A percentile compares a stretch with the other conserved stretches of the same genome.
Conservation (phyloP, 768 basidiomycete species). For the Hericium alpestre region DNA sequence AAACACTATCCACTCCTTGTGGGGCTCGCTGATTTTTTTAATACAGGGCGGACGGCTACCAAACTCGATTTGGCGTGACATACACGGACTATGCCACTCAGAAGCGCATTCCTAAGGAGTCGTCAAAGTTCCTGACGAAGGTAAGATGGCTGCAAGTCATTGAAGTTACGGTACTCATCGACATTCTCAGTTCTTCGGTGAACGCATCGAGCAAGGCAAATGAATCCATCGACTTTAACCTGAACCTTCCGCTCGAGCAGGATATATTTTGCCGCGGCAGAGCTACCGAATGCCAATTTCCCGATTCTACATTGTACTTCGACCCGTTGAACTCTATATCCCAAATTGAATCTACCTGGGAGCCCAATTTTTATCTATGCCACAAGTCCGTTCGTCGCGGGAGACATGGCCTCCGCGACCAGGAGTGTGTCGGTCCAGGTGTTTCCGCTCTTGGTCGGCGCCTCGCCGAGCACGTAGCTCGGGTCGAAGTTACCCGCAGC, state of each 20-base stretch:
- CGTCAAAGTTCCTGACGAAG: not conserved
- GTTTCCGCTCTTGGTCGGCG: conserved; percentile 20
- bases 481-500: conserved; percentile 44
- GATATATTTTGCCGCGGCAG: no score
- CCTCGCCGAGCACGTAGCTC: conserved; percentile 25
- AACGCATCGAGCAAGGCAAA: not conserved
- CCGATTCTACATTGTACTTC: no score
- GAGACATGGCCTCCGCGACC: conserved; percentile 27
- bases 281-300: no score
- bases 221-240: not conserved
- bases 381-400: conserved; percentile 7
- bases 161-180: not conserved
- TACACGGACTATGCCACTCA: not conserved
- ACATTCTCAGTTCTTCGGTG: not conserved
- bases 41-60: conserved; percentile 29
- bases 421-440: conserved; percentile 33
- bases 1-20: not conserved
- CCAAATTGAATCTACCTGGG: not conserved
- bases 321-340: not conserved
- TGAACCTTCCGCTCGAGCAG: no score
- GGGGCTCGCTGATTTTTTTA: not conserved
- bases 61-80: conserved; percentile 28
- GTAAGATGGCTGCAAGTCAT: not conserved
- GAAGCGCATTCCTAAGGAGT: not conserved
- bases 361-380: conserved; percentile 2